Base-by-base conservation (phyloP, 108 stramenopile genomes). In the Craspedostauros australis region DNA sequence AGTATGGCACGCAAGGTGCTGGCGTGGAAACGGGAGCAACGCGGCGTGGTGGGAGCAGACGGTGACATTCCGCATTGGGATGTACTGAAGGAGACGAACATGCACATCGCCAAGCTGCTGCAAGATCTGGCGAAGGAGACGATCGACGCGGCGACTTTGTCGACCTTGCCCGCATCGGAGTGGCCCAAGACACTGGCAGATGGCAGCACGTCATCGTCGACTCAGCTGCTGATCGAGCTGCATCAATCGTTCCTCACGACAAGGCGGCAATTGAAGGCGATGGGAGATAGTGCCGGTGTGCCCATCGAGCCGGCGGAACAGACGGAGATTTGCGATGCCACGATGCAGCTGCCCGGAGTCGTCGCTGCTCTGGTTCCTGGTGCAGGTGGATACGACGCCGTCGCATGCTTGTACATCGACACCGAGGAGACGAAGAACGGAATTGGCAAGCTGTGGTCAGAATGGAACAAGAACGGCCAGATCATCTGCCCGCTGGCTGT, bases 371-470 rank as follows among this genome's bases (percentile, higher is more conserved):
- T 93, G 14, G 95, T 96, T 24, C 96, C 96, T 3, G 95, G 96
- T 7, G 96, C 96, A 7, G 96, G 96, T 25, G 96, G 96, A 11
- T 92, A 88, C 49, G 96, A 96, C 64, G 96, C 96, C 14, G 49
- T 97, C 34, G 95, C 84, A 43, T 93, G 84, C 45, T 41, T 91
- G 18, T 91, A 85, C 47, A 76, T 83, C 22, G 66, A 77, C 37
- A 71, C 76, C 5, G 76, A 77, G 20, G 19, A 49, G 8, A 77
- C 76, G 9, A 46, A 79, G 20, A 66, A 83, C 38, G 51, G 62
- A 12, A 85, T 91, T 60, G 79, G 78, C 5, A 48, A 71, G 9
- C 39, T 91, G 3, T 91, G 85, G 85, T 66, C 72, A 30, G 32
- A 57, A 18, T 69, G 64, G 57, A 54, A 41, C 32, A 24, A 49